Evolutionary conservation across 2,329 filamentous ascomycete species (phyloP), one percentile per base, ranked within the genome.

Genomic region (Talaromyces sp.): DNA sequence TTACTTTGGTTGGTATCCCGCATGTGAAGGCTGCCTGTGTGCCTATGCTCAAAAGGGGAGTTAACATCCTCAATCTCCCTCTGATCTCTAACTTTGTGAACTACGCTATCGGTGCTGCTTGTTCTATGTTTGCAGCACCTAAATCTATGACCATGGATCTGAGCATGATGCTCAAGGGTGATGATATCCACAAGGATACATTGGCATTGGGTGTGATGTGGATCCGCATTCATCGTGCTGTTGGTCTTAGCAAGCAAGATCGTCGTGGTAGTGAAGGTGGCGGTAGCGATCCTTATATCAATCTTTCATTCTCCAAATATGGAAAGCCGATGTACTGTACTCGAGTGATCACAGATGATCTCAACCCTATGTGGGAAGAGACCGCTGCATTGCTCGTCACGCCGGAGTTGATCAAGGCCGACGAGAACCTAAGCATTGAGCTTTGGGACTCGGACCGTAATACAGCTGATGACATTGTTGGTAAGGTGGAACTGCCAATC

Each of bases 321-420:
- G 90, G 89, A 51, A 99, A 99, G 75, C 93, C 93, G 1, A 95
- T 96, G 84, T 97, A 96, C 74, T 97, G 92, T 73, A 97, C 94
- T 1, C 86, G 94, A 43, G 92, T 97, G 47, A 97, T 97, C 58
- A 91, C 93, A 47, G 93, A 97, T 66, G 89, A 97, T 62, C 81
- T 96, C 49, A 96, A 97, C 66, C 94, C 94, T 0, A 81, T 96
- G 4, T 97, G 95, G 79, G 89, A 94, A 65, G 94, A 97, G 74
- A 89, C 85, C 1, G 86, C 90, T 39, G 91, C 90, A 1, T 80
- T 97, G 16, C 78, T 97, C 14, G 90, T 99, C 5, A 96, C 90
- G 0, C 83, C 90, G 0, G 92, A 97, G 59, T 80, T 96, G 48
- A 90, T 97, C 77, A 95, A 94, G 73, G 93, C 89, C 0, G 88